Conservation (phyloP, 345 rosid genomes). For the Hibiscus mutabilis region DNA sequence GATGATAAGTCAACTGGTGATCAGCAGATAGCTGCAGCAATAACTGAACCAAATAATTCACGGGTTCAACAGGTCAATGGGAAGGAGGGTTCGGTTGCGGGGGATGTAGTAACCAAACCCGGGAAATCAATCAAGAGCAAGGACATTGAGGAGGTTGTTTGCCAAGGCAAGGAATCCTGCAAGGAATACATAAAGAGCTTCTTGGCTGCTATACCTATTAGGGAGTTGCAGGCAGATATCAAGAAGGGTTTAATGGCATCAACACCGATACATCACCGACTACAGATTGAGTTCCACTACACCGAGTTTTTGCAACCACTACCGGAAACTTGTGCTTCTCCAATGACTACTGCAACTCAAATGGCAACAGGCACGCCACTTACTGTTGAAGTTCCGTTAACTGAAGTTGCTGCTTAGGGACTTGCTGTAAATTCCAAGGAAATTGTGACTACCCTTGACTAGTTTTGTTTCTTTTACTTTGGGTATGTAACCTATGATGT, state of each 20-base stretch:
- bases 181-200: slow-evolving; percentile 94
- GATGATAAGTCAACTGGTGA: slow-evolving; percentile 39
- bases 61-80: slow-evolving; percentile 17
- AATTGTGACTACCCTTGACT: slow-evolving; percentile 25
- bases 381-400: slow-evolving; percentile 18
- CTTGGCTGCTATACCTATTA: slow-evolving; percentile 87
- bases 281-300: slow-evolving; percentile 89
- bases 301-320: slow-evolving; percentile 32
- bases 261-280: slow-evolving; percentile 66
- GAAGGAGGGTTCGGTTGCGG: slow-evolving; percentile 21
- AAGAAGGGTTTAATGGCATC: slow-evolving; percentile 77
- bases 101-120: slow-evolving; percentile 13
- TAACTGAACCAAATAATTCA: slow-evolving; percentile 27
- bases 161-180: slow-evolving; percentile 86
- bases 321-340: slow-evolving; percentile 18
- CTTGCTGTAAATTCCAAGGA: slow-evolving; percentile 27
- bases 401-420: slow-evolving; percentile 25
- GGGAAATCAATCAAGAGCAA: slow-evolving; percentile 23
- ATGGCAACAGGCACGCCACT: not conserved
- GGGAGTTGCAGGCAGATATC: slow-evolving; percentile 78
- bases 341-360: not conserved
- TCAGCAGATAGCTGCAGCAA: slow-evolving; percentile 21
- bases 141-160: slow-evolving; percentile 42
- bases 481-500: slow-evolving; percentile 13
- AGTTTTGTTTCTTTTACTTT: not conserved